These are phyloP conservation scores for Dryas drummondii DNA, from an alignment of 306 rosid genomes.

Conservation along the genomic window DNA sequence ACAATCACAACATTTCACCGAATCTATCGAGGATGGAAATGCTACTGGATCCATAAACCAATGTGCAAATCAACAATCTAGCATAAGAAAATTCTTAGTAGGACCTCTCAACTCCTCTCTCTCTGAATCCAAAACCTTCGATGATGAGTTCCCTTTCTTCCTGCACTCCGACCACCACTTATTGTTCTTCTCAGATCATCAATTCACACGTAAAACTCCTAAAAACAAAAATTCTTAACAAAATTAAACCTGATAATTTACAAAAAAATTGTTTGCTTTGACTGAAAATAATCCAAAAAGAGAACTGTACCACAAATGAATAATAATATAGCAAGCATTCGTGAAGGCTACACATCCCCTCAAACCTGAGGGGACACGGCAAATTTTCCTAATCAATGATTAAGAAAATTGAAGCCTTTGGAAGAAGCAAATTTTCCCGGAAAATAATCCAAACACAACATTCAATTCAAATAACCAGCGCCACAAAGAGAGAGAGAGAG, in stretches of 20 bases:
- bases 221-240: conserved; percentile 6
- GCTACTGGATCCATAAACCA: conserved; percentile 58
- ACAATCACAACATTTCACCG: conserved; percentile 62
- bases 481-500: background rate
- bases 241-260: conserved; percentile 12
- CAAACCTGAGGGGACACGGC: conserved; percentile 6
- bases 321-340: background rate
- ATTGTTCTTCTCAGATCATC: conserved; percentile 38
- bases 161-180: conserved; percentile 28
- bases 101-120: conserved; percentile 26
- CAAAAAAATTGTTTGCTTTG: background rate
- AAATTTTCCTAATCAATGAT: conserved; percentile 1
- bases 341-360: background rate
- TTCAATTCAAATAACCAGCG: background rate
- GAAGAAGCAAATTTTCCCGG: background rate
- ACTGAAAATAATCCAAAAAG: background rate
- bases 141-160: conserved; percentile 36
- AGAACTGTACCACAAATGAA: background rate
- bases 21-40: conserved; percentile 48
- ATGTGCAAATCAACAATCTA: conserved; percentile 29
- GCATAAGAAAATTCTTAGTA: conserved; percentile 3
- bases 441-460: background rate
- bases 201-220: conserved; percentile 43
- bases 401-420: background rate
- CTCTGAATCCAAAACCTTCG: conserved; percentile 16